Percentiles rank a stretch among this genome's conserved stretches.
phyloP scores from a whole-genome alignment of 2,329 filamentous ascomycete genomes.

The Phoma herbarum region DNA sequence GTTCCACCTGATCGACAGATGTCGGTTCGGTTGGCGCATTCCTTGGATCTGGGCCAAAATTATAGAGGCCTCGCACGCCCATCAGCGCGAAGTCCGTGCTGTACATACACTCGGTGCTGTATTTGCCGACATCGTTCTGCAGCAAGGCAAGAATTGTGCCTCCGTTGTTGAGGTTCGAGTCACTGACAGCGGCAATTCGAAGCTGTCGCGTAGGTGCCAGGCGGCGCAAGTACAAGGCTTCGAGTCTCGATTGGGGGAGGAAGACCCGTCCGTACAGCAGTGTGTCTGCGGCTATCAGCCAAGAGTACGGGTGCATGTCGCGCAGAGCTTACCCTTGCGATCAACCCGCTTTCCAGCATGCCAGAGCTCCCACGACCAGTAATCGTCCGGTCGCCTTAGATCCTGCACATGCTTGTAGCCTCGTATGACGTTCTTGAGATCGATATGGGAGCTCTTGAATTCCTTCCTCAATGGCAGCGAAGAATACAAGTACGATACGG shows the following conservation, averaged over 20 bases:
- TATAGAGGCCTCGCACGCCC: conserved; percentile 89
- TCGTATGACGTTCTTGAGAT: conserved; percentile 78
- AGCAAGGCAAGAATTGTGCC: conserved; percentile 77
- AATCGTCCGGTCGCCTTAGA: conserved; percentile 62
- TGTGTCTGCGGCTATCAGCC: conserved; percentile 57
- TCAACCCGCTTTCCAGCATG: conserved; percentile 60
- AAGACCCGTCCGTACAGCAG: conserved; percentile 82
- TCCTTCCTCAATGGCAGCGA: conserved; percentile 76
- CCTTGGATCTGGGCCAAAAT: conserved; percentile 80
- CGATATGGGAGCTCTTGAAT: conserved; percentile 77
- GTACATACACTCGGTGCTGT: conserved; percentile 87
- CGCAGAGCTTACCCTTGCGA: conserved; percentile 53
- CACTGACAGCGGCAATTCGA: conserved; percentile 80
- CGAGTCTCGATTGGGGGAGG: conserved; percentile 83
- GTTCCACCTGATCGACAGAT: conserved; percentile 53
- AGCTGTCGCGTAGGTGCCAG: conserved; percentile 80
- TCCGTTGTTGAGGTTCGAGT: conserved; percentile 74
- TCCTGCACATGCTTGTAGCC: conserved; percentile 84
- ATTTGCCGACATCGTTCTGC: conserved; percentile 86
- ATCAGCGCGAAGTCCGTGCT: conserved; percentile 92
- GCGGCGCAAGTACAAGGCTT: conserved; percentile 83
- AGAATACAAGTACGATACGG: conserved; percentile 95
- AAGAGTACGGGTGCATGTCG: not conserved
- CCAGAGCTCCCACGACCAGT: conserved; percentile 64
- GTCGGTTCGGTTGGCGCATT: conserved; percentile 36